These are phyloP conservation scores for Alternaria metachromatica DNA, from an alignment of 2,329 filamentous ascomycete species.

Conservation along the genomic window DNA sequence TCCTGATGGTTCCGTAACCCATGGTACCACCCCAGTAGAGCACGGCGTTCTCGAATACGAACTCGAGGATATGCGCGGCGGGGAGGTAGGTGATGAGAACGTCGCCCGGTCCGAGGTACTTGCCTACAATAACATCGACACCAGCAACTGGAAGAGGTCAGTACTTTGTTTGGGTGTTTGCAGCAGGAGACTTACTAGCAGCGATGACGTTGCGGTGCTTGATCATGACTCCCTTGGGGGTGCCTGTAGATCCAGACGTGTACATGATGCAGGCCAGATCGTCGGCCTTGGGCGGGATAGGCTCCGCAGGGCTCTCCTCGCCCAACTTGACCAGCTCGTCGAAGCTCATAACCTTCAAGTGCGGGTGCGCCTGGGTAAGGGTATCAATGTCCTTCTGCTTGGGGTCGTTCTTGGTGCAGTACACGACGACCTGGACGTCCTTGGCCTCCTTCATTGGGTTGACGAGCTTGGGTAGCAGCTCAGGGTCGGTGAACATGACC, in stretches of 20 bases:
- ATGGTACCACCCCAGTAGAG: constrained; percentile 89
- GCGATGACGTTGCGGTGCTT: constrained; percentile 82
- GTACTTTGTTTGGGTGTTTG: not conserved
- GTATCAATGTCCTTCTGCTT: constrained; percentile 62
- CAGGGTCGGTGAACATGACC: constrained; percentile 86
- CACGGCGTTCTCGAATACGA: constrained; percentile 90
- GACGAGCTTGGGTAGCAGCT: constrained; percentile 65
- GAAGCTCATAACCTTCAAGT: constrained; percentile 62
- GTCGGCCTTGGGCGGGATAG: constrained; percentile 73
- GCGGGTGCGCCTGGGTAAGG: constrained; percentile 60
- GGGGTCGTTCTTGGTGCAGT: constrained; percentile 62
- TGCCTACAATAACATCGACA: constrained; percentile 77
- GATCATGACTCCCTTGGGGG: constrained; percentile 86
- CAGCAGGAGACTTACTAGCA: constrained; percentile 64
- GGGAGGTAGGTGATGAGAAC: constrained; percentile 89
- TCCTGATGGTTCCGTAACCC: constrained; percentile 91
- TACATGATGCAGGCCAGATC: constrained; percentile 83
- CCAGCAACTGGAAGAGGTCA: constrained; percentile 67
- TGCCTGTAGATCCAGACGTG: constrained; percentile 88
- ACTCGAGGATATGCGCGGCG: constrained; percentile 94
- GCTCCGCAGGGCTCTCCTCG: constrained; percentile 72
- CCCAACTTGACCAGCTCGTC: constrained; percentile 62
- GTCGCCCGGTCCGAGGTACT: constrained; percentile 78
- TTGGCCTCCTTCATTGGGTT: constrained; percentile 63
- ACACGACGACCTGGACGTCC: constrained; percentile 64